phyloP scores from a whole-genome alignment of 768 basidiomycete genomes.

The Serendipita indica region DNA sequence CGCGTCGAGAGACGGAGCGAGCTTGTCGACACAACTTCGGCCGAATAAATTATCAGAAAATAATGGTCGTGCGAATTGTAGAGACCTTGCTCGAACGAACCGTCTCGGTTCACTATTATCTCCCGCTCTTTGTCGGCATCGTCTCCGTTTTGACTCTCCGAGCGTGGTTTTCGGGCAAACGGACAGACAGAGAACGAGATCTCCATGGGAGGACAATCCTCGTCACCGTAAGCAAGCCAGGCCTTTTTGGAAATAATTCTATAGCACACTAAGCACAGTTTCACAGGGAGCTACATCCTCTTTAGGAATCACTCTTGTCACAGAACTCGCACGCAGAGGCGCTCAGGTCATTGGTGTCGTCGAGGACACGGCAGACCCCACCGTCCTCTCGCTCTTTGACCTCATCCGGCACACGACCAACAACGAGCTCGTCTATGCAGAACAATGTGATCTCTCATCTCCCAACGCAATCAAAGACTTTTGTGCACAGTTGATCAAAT shows the following conservation, averaged over 20 bases:
- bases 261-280: neutral
- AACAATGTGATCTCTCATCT: constrained; percentile 57
- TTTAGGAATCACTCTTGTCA: constrained; percentile 50
- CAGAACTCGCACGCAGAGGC: constrained; percentile 53
- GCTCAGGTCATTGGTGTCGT: constrained; percentile 65
- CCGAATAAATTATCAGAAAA: no score
- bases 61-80: neutral
- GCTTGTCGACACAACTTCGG: no score
- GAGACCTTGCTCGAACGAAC: neutral
- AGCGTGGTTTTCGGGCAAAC: constrained; percentile 51
- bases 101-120: constrained; percentile 29
- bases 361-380: constrained; percentile 38
- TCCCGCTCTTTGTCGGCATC: constrained; percentile 35
- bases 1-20: no score
- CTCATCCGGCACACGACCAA: constrained; percentile 52
- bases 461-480: constrained; percentile 55
- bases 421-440: constrained; percentile 68
- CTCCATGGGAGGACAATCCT: constrained; percentile 57
- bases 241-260: constrained; percentile 17
- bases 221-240: constrained; percentile 38
- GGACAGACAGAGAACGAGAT: constrained; percentile 58
- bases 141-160: constrained; percentile 34
- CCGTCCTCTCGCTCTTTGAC: constrained; percentile 37
- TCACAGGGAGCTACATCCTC: constrained; percentile 61
- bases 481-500: constrained; percentile 47